These are phyloP conservation scores for Aspergillus indologenus DNA, from an alignment of 495 filamentous ascomycete genomes.

Conservation along the genomic window DNA sequence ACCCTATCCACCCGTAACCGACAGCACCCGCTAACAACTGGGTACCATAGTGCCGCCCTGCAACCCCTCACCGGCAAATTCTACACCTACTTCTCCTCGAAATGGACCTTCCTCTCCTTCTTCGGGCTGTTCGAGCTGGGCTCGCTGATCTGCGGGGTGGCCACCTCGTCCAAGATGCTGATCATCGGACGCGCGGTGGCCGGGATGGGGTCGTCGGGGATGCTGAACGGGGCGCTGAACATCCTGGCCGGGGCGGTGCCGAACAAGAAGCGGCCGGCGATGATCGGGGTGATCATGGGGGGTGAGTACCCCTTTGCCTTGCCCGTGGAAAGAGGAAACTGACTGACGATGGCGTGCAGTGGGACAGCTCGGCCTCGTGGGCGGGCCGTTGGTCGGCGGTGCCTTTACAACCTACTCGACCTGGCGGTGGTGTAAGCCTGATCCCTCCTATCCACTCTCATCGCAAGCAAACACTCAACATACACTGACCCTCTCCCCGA, in stretches of 20 bases:
- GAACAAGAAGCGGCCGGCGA: constrained; percentile 32
- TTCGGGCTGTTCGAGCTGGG: constrained; percentile 35
- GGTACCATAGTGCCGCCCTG: constrained; percentile 34
- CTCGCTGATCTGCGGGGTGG: constrained; percentile 33
- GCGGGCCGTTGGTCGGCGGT: constrained; percentile 58
- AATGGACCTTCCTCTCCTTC: constrained; percentile 37
- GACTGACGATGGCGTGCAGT: constrained; percentile 17
- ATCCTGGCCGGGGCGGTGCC: constrained; percentile 44
- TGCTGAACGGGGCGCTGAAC: constrained; percentile 48
- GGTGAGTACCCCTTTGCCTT: no score
- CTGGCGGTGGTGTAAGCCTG: constrained; percentile 57
- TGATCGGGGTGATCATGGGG: constrained; percentile 2
- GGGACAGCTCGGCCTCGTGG: constrained; percentile 34
- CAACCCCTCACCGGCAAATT: constrained; percentile 47
- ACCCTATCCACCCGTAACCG: no score
- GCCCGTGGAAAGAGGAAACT: no score
- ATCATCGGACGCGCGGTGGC: constrained; percentile 38
- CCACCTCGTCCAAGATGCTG: constrained; percentile 33
- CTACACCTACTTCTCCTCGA: constrained; percentile 37
- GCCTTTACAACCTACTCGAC: constrained; percentile 51
- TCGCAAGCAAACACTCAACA: constrained; percentile 1
- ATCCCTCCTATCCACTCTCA: constrained; percentile 10
- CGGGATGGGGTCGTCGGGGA: constrained; percentile 34
- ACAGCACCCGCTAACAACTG: background rate
- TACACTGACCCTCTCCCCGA: constrained; percentile 12